Conservation (phyloP, 345 rosid species). For the Bruguiera parviflora region DNA sequence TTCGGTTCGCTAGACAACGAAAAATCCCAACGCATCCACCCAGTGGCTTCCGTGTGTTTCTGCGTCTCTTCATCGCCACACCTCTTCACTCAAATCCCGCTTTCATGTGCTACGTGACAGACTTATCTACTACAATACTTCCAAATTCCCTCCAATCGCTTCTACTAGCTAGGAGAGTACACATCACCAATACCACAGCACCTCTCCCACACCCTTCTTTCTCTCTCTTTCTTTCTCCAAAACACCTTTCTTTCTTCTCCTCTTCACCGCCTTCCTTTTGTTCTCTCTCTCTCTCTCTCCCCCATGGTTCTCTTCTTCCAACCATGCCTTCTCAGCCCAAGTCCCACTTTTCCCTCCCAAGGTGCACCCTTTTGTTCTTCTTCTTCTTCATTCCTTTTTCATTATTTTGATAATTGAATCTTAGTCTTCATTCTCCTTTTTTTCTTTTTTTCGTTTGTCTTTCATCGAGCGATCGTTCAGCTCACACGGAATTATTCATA, state of each 20-base stretch:
- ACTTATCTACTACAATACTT: conserved; percentile 18
- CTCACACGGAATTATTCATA: too few relatives aligned
- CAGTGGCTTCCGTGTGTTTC: neutral
- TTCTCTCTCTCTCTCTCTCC: neutral
- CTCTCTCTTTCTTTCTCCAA: neutral
- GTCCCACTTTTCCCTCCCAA: conserved; percentile 39
- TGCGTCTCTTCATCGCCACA: neutral
- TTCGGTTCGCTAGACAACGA: neutral
- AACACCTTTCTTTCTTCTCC: neutral
- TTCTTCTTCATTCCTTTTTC: neutral
- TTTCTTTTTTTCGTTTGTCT: too few relatives aligned
- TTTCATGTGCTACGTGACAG: conserved; percentile 38
- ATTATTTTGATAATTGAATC: neutral
- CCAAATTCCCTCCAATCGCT: conserved; percentile 18
- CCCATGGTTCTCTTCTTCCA: conserved; percentile 43
- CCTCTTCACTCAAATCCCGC: neutral
- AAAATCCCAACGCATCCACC: neutral
- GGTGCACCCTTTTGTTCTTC: conserved; percentile 14
- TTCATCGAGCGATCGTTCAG: too few relatives aligned
- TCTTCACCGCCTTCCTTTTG: neutral
- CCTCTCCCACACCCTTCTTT: neutral
- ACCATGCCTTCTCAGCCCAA: conserved; percentile 38
- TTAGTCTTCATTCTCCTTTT: too few relatives aligned
- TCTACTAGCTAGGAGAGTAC: neutral
- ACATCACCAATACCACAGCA: too few relatives aligned